A percentile compares a stretch with the other conserved stretches of the same genome.
Evolutionary conservation across 2,329 filamentous ascomycete genomes (phyloP).

Genomic region (Scedosporium dehoogii): DNA sequence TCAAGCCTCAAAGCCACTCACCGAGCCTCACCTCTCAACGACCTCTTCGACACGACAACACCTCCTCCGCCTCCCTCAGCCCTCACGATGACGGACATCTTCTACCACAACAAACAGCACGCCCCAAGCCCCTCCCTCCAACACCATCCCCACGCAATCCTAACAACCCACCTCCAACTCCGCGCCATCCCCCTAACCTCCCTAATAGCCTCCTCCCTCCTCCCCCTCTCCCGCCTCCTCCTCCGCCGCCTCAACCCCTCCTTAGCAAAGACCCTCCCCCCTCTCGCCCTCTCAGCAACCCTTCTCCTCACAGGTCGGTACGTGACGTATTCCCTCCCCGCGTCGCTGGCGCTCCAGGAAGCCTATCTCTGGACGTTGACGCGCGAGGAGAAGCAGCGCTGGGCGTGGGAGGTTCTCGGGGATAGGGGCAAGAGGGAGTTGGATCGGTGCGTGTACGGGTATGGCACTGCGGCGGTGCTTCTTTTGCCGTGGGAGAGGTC

Average conservation of each 20-base stretch:
- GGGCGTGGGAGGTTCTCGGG: background rate
- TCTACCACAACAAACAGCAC: background rate
- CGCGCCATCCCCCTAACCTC: background rate
- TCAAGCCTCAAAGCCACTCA: too few relatives aligned
- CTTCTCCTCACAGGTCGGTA: background rate
- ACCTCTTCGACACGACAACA: background rate
- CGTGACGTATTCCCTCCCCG: background rate
- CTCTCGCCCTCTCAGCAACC: background rate
- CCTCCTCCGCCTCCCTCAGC: background rate
- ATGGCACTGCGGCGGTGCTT: background rate
- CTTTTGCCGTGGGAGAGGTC: background rate
- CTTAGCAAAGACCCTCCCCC: background rate
- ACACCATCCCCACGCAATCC: background rate
- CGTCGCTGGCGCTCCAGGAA: background rate
- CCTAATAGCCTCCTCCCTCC: background rate
- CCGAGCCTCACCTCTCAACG: too few relatives aligned
- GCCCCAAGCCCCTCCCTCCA: background rate
- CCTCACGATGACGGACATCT: background rate
- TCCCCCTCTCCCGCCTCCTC: background rate
- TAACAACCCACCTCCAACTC: background rate
- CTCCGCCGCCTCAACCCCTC: background rate
- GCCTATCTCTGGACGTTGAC: background rate
- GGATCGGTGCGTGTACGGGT: background rate
- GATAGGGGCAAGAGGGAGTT: background rate
- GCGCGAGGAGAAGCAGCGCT: background rate